These are phyloP conservation scores for Blastobotrys serpentis DNA, from an alignment of 1,139 yeast species.

Conservation along the genomic window DNA sequence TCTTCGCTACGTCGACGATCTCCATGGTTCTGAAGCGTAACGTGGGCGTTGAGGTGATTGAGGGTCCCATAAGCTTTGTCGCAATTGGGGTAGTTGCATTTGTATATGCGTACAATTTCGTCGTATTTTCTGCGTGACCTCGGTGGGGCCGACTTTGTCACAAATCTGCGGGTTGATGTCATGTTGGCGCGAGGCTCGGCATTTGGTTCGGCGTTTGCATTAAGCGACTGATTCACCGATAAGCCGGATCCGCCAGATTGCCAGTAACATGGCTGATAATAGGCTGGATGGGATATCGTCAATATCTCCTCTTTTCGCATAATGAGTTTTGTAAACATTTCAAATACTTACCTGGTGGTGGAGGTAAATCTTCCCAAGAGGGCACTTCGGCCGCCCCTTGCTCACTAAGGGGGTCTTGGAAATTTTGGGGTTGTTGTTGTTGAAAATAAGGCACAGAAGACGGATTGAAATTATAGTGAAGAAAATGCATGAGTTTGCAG, in stretches of 20 bases:
- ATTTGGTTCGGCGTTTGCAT: constrained; percentile 2
- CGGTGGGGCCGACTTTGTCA: constrained; percentile 35
- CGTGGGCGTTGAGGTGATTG: constrained; percentile 76
- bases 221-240: constrained; percentile 1
- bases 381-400: neutral
- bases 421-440: no score
- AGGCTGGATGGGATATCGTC: no score
- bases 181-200: constrained; percentile 5
- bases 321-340: no score
- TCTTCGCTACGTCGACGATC: constrained; percentile 67
- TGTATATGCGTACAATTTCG: constrained; percentile 66
- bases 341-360: neutral
- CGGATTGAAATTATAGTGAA: no score
- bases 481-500: no score
- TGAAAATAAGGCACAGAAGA: no score
- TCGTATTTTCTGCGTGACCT: constrained; percentile 67
- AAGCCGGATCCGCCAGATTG: neutral
- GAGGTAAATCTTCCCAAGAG: neutral
- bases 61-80: constrained; percentile 72
- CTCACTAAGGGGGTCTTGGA: no score
- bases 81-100: constrained; percentile 61
- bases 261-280: no score
- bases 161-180: neutral
- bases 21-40: constrained; percentile 71
- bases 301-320: no score